Evolutionary conservation across 306 rosid genomes (phyloP), one percentile per base, ranked within the genome.

Genomic region (Canavalia gladiata): DNA sequence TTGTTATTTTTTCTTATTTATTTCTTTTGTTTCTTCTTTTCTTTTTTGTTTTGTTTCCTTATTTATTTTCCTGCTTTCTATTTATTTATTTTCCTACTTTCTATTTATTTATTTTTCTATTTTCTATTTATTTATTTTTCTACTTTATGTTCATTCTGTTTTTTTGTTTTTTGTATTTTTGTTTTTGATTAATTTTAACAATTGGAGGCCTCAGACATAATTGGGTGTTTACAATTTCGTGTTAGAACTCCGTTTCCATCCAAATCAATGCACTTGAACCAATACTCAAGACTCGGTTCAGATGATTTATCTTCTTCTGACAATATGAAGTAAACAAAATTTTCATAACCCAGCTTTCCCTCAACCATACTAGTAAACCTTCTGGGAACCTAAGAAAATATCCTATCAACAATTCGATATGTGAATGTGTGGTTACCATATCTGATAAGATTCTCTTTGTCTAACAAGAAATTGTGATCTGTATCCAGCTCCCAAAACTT

Each of bases 351-450:
- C 99, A 96, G 93, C 86, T 90, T 96, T 69, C 99, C 97, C 85
- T 93, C 98, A 84, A 90, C 96, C 87, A 86, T 93, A 83, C 97
- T 87, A 34, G 92, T 93, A 85, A 96, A 96, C 90, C 89, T 96
- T 88, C 99, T 96, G 58, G 99, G 85, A 82, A 96, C 99, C 98
- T 96, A 98, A 81, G 99, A 90, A 87, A 96, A 96, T 92, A 96
- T 88, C 90, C 99, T 92, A 87, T 96, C 99, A 70, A 93, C 99
- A 84, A 96, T 96, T 79, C 98, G 89, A 85, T 96, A 96, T 78
- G 99, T 96, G 80, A 96, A 98, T 0, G 99, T 97, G 35, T 96
- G 97, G 89, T 96, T 96, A 76, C 99, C 98, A 90, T 93, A 96
- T 93, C 97, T 89, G 86, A 93, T 94, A 76, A 96, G 97, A 82